Evolutionary conservation across 2,329 filamentous ascomycete species (phyloP).

Genomic region (Aspergillus sp.): DNA sequence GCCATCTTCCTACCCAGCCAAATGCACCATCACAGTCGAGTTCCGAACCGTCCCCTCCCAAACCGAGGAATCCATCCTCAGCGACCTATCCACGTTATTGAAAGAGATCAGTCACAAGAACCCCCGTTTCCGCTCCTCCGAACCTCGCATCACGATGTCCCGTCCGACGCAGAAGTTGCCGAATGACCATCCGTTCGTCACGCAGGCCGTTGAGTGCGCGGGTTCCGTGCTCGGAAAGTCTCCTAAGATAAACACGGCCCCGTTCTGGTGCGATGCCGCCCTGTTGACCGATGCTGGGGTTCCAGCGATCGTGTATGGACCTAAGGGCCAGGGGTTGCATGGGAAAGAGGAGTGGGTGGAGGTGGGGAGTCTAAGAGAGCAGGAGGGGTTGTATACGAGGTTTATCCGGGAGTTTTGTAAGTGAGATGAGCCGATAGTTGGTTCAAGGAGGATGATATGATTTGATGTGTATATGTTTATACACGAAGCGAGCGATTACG

Average conservation of each 20-base stretch:
- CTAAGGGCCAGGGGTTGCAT: constrained; percentile 51
- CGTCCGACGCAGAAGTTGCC: constrained; percentile 46
- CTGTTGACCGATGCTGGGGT: constrained; percentile 48
- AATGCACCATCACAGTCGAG: constrained; percentile 52
- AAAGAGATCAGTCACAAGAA: constrained; percentile 31
- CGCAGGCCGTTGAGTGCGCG: constrained; percentile 31
- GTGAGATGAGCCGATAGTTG: not conserved
- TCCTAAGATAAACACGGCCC: constrained; percentile 27
- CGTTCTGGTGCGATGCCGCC: constrained; percentile 55
- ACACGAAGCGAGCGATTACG: too few species aligned
- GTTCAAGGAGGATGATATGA: too few species aligned
- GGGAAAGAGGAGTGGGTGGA: constrained; percentile 53
- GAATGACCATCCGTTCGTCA: constrained; percentile 43
- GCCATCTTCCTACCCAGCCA: constrained; percentile 51
- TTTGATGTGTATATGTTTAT: too few species aligned
- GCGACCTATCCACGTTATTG: constrained; percentile 42
- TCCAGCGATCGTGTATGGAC: constrained; percentile 49
- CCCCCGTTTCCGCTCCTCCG: constrained; percentile 40
- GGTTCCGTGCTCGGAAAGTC: constrained; percentile 26
- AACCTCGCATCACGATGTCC: constrained; percentile 42
- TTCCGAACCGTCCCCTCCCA: constrained; percentile 51
- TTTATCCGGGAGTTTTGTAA: constrained; percentile 23
- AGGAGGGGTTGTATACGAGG: constrained; percentile 23
- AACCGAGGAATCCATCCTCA: constrained; percentile 36
- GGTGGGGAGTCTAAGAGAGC: constrained; percentile 42